Evolutionary conservation across 2,329 filamentous ascomycete species (phyloP), one percentile per base, ranked within the genome.

Genomic region (Aspergillus terreus): DNA sequence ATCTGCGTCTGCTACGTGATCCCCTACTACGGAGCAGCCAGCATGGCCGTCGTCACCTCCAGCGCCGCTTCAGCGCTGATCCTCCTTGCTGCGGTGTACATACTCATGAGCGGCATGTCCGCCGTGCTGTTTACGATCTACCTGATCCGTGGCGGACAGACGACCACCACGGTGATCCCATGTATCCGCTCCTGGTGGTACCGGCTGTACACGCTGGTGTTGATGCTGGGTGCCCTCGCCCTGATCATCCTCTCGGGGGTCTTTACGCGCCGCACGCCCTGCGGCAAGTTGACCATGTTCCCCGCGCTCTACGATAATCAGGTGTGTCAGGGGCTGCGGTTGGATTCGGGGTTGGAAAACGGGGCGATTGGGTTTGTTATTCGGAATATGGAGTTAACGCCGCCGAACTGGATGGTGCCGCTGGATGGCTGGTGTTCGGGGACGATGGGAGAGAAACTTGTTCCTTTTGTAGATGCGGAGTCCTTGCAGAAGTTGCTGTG

Each of bases 371-470:
- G 32, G 6, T 21, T 50, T 35, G 9, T 41, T 4, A 46, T 36
- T 25, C 33, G 25, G 12, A 17, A 19, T 33, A 23, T 40, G 14
- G 42, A 5, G 1, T 27, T 50, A 12, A 38, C 27, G 4, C 47
- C 47, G 6, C 12, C 23, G 12, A 50, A 32, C 9, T 50, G 42
- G 41, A 21, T 50, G 41, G n/a, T 46, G 11, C 49, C 42, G n/a
- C 15, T 50, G 3, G 14, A 50, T 3, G 49, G 49, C 3, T 50
- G 49, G 49, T 50, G 49, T 19, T 50, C 49, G 21, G 49, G 49
- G 21, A 50, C 42, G 4, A 19, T 50, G 35, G 38, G 33, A 1
- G 35, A 43, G 1, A 33, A 46, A 9, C 42, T 49, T 25, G 4
- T 43, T n/a, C 46, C 46, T 9, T 27, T 49, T 9, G 17, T 36